A percentile compares a stretch with the other conserved stretches of the same genome.
Evolutionary conservation across 2,329 filamentous ascomycete species (phyloP).

Genomic region (Sclerotinia spermophila): DNA sequence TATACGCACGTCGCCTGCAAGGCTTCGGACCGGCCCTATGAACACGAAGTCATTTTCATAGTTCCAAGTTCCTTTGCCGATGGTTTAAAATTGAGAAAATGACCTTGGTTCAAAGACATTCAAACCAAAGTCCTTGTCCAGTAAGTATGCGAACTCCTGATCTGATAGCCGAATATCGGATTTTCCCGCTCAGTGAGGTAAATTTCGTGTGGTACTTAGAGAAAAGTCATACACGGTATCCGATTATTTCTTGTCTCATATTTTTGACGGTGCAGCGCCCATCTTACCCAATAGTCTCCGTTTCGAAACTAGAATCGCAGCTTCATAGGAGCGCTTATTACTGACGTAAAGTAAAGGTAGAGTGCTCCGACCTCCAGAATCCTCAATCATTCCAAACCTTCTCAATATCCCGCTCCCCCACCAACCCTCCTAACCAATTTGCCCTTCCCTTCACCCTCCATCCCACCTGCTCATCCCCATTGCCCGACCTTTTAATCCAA

Average conservation of each 20-base stretch:
- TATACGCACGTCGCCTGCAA: background rate
- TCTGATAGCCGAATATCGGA: background rate
- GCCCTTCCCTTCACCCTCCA: slow-evolving; percentile 54
- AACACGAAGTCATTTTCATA: background rate
- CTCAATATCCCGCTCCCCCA: slow-evolving; percentile 41
- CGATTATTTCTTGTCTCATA: background rate
- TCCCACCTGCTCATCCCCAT: slow-evolving; percentile 38
- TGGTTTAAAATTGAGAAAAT: background rate
- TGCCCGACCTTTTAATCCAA: slow-evolving; percentile 49
- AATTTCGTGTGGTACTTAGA: background rate
- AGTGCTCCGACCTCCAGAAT: background rate
- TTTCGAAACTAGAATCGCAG: background rate
- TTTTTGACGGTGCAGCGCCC: background rate
- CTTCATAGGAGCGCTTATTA: background rate
- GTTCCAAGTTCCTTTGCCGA: background rate
- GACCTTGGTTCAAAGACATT: background rate
- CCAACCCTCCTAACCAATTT: slow-evolving; percentile 60
- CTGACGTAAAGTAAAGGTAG: background rate
- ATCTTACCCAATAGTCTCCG: background rate
- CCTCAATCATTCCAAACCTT: slow-evolving; percentile 27
- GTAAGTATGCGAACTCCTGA: background rate
- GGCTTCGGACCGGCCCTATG: background rate
- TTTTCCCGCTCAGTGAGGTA: background rate
- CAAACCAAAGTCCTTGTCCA: background rate
- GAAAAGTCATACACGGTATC: background rate